Conservation (phyloP, 805 yeast genomes). For the Wickerhamomyces sydowiorum region DNA sequence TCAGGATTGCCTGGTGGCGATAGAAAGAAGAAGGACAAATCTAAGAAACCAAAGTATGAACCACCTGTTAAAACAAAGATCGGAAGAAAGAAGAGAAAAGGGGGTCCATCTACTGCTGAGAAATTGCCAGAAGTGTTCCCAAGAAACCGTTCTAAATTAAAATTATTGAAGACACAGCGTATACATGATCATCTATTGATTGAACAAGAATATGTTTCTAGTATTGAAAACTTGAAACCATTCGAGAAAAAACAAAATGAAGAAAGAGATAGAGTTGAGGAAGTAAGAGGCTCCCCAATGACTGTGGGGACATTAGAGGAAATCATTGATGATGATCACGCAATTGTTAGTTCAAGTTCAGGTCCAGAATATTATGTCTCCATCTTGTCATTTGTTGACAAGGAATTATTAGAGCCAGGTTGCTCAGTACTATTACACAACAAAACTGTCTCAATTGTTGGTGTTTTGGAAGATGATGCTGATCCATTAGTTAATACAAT, state of each 20-base stretch:
- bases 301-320: slow-evolving; percentile 95
- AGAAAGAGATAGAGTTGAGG: slow-evolving; percentile 92
- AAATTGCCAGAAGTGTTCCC: slow-evolving; percentile 88
- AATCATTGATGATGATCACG: slow-evolving; percentile 97
- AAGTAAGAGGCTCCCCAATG: slow-evolving; percentile 93
- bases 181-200: slow-evolving; percentile 91
- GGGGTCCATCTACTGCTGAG: slow-evolving; percentile 79
- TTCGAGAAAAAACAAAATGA: slow-evolving; percentile 96
- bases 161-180: slow-evolving; percentile 87
- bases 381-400: slow-evolving; percentile 93
- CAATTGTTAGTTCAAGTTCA: slow-evolving; percentile 91
- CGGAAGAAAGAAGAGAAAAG: slow-evolving; percentile 87
- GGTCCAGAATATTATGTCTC: slow-evolving; percentile 98
- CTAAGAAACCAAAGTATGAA: slow-evolving; percentile 93
- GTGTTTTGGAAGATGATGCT: slow-evolving; percentile 96
- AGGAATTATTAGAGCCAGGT: slow-evolving; percentile 93
- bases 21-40: slow-evolving; percentile 56
- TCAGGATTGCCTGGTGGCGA: slow-evolving; percentile 45
- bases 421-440: slow-evolving; percentile 94
- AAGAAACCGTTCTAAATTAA: slow-evolving; percentile 88
- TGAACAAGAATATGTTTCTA: slow-evolving; percentile 94
- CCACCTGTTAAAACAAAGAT: slow-evolving; percentile 96
- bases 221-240: slow-evolving; percentile 91
- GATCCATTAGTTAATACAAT: slow-evolving; percentile 97
- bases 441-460: slow-evolving; percentile 93